These are phyloP conservation scores for Smithsoniella earleae DNA, from an alignment of 163 green algal species.

Conservation along the genomic window DNA sequence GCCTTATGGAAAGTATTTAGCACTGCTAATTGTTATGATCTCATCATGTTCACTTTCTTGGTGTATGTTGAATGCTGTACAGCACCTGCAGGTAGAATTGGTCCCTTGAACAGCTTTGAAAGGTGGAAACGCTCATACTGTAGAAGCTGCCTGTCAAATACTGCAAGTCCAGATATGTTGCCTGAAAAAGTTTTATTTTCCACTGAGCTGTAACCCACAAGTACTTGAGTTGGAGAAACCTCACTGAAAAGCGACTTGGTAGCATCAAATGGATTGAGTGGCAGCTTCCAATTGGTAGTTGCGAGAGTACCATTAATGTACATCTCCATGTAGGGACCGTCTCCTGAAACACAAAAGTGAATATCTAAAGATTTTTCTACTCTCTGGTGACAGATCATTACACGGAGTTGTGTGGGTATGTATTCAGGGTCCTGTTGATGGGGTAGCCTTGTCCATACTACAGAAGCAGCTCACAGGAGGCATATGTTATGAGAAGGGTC, in stretches of 20 bases:
- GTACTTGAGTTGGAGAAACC: background rate
- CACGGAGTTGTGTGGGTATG: background rate
- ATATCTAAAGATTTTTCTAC: background rate
- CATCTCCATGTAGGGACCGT: background rate
- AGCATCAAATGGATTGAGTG: background rate
- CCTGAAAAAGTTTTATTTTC: background rate
- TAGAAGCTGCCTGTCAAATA: background rate
- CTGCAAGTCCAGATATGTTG: constrained; percentile 1
- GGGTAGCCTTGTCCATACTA: background rate
- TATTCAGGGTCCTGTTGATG: background rate
- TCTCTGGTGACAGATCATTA: no score
- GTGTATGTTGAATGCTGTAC: background rate
- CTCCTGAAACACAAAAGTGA: background rate
- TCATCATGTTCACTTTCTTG: no score
- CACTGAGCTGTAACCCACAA: background rate
- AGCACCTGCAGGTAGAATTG: background rate
- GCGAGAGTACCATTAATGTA: background rate
- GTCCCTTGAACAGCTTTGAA: background rate
- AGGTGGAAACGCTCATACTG: background rate
- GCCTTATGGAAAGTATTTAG: background rate
- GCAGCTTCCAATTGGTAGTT: background rate
- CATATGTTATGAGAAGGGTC: background rate
- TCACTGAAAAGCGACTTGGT: background rate
- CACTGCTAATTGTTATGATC: no score
- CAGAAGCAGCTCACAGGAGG: background rate